Evolutionary conservation across 2,329 filamentous ascomycete species (phyloP).

Genomic region (Epichloe hybrida): DNA sequence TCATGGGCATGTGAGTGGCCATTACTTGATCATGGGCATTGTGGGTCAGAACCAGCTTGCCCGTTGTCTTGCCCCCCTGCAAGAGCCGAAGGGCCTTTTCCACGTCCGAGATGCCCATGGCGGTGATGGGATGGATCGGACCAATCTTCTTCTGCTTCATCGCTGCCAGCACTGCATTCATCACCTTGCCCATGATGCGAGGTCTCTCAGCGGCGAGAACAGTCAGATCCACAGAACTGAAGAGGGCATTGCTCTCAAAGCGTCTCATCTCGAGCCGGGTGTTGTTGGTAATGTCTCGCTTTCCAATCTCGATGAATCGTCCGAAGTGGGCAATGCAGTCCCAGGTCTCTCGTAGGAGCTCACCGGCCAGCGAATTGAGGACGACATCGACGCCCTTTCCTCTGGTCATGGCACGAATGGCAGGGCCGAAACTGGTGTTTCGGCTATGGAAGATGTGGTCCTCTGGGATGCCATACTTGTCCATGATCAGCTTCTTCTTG

Average conservation of each 20-base stretch:
- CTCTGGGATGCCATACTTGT: slow-evolving; percentile 23
- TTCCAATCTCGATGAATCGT: slow-evolving; percentile 31
- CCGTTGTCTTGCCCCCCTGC: slow-evolving; percentile 21
- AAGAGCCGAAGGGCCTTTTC: slow-evolving; percentile 23
- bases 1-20: slow-evolving; percentile 10
- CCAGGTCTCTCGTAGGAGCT: slow-evolving; percentile 26
- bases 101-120: slow-evolving; percentile 24
- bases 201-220: slow-evolving; percentile 29
- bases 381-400: slow-evolving; percentile 55
- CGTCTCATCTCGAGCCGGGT: slow-evolving; percentile 33
- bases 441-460: slow-evolving; percentile 17
- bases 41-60: slow-evolving; percentile 31
- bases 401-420: slow-evolving; percentile 13
- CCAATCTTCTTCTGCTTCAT: slow-evolving; percentile 20
- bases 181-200: slow-evolving; percentile 24
- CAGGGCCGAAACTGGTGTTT: slow-evolving; percentile 12
- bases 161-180: slow-evolving; percentile 7
- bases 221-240: slow-evolving; percentile 32
- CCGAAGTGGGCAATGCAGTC: slow-evolving; percentile 29
- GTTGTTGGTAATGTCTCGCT: slow-evolving; percentile 23
- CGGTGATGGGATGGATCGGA: slow-evolving; percentile 22
- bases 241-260: slow-evolving; percentile 33
- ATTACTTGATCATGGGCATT: slow-evolving; percentile 11
- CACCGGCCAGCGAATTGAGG: slow-evolving; percentile 30
- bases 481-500: slow-evolving; percentile 22